Evolutionary conservation across 495 filamentous ascomycete genomes (phyloP).

Genomic region (Usnea hakonensis): DNA sequence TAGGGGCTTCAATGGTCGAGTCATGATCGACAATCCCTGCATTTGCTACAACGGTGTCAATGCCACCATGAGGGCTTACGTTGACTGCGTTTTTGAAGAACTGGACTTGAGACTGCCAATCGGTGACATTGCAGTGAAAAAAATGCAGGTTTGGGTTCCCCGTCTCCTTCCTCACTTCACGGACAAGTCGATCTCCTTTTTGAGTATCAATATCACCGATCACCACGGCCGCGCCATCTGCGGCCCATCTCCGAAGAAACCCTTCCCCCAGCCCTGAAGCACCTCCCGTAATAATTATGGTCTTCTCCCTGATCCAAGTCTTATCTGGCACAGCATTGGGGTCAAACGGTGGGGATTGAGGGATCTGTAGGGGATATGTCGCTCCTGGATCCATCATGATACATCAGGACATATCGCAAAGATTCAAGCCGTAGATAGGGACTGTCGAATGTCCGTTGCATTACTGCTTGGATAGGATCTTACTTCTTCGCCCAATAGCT

Average conservation of each 20-base stretch:
- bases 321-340: conserved; percentile 9
- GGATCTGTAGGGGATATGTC: conserved; percentile 18
- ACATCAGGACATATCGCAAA: not conserved
- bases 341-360: conserved; percentile 24
- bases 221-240: conserved; percentile 38
- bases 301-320: conserved; percentile 31
- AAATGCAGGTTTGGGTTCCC: conserved; percentile 40
- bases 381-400: conserved; percentile 5
- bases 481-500: not conserved
- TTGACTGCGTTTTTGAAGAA: conserved; percentile 49
- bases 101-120: conserved; percentile 52
- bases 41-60: conserved; percentile 58
- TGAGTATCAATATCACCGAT: conserved; percentile 39
- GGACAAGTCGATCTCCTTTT: conserved; percentile 32
- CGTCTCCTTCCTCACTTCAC: conserved; percentile 28
- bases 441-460: not conserved
- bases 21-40: conserved; percentile 47
- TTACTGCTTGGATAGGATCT: not conserved
- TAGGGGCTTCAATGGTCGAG: conserved; percentile 16
- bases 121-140: conserved; percentile 48
- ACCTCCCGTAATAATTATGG: conserved; percentile 45
- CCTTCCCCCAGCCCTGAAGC: conserved; percentile 42
- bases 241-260: conserved; percentile 38
- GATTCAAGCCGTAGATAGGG: not conserved
- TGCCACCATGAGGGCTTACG: conserved; percentile 44